Evolutionary conservation across 2,329 filamentous ascomycete genomes (phyloP), one percentile per base, ranked within the genome.

Genomic region (Stylonectria norvegica): DNA sequence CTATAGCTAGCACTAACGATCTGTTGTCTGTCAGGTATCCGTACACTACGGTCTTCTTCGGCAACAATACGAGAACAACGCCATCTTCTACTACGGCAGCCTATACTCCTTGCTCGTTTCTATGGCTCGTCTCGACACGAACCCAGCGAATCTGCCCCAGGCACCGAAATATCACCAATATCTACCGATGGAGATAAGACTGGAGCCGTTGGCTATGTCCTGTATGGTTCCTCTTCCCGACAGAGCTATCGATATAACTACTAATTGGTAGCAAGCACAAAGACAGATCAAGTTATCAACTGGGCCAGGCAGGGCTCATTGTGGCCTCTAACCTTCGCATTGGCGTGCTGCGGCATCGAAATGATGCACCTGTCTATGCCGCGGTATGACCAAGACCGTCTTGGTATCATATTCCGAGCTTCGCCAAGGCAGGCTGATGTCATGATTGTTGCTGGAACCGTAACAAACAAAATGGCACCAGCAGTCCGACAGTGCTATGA

Each of bases 401-500:
- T 81, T 22, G 78, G 78, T 36, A 81, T 81, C 50, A 81, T 83
- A 57, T 83, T 82, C 66, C 75, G 79, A 42, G 79, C 78, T 29
- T 81, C 78, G 2, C 79, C 79, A 0, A 71, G 78, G 38, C 79
- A 82, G 56, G 72, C 75, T 14, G 78, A 82, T 56, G 75, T 81
- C 35, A 79, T 82, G 75, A 79, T 82, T 46, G 78, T 82, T 3
- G 78, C 79, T 3, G 79, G 79, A 23, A 83, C 79, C 5, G 68
- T 83, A 20, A 80, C 76, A 22, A 83, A 83, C 64, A 83, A 83
- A 61, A 83, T 83, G 78, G 78, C 76, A 0, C 76, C 78, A 1
- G 79, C 79, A 7, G 60, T 83, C 47, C 66, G 79, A 55, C 76
- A 79, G 57, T 72, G 81, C 28, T 83, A 83, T 59, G 79, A 83